These are phyloP conservation scores for Neofusicoccum parvum DNA, from an alignment of 2,329 filamentous ascomycete species.

Conservation along the genomic window DNA sequence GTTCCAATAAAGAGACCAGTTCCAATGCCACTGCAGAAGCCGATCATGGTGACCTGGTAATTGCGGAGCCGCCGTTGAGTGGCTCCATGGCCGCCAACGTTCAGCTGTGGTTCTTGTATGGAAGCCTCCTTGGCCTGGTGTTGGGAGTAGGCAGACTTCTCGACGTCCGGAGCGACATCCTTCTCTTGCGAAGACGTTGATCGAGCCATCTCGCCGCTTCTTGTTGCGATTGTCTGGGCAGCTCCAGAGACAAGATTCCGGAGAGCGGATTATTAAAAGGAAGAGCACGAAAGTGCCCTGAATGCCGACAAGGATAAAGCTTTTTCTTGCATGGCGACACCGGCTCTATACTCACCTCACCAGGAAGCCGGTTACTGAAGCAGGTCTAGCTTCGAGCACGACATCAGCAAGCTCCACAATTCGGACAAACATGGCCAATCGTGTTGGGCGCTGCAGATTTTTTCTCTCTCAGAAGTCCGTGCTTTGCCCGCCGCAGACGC, in stretches of 20 bases:
- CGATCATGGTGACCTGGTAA: constrained; percentile 26
- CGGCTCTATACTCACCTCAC: neutral
- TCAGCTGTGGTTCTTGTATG: constrained; percentile 8
- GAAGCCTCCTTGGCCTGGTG: neutral
- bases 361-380: neutral
- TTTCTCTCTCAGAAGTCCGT: neutral
- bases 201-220: neutral
- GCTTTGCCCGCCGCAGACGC: neutral
- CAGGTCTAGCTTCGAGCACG: neutral
- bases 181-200: neutral
- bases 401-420: neutral
- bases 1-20: constrained; percentile 83
- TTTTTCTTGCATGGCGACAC: neutral
- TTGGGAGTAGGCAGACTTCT: neutral
- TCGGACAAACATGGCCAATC: neutral
- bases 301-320: neutral
- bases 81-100: constrained; percentile 7
- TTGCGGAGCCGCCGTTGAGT: constrained; percentile 4
- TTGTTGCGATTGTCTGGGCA: neutral
- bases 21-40: constrained; percentile 35
- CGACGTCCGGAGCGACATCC: neutral
- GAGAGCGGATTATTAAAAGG: too few species aligned
- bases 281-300: too few species aligned
- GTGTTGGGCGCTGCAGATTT: neutral
- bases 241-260: neutral